Base-by-base conservation (phyloP, 345 rosid species). In the Pugionium dolabratum region DNA sequence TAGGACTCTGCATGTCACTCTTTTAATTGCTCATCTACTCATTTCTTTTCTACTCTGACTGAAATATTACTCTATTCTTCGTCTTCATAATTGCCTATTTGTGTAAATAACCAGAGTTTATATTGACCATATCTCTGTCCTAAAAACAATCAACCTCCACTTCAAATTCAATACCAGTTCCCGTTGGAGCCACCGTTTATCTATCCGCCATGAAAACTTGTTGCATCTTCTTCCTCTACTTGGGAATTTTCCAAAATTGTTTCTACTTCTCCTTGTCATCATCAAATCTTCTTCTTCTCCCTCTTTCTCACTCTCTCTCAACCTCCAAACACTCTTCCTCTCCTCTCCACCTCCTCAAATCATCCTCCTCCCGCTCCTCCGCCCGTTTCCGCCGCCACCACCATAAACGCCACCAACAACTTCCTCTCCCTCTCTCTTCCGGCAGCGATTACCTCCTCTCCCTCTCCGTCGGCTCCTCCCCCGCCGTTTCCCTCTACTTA, bases 271-370 rank as follows among this genome's bases (percentile, higher is more conserved):
- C 61, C 5, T 69, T 75, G 32, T 46, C 78, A 2, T n/a, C 46
- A 11, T 73, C 86, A 51, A n/a, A n/a, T n/a, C 73, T 58, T 48
- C 47, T 82, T 2, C 59, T 82, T 18, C 73, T 89, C 31, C 92
- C 85, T 6, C 78, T 93, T 30, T 79, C 85, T 0, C 87, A 88
- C 85, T 78, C 90, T 26, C 86, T 90, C 53, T 86, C 95, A 48
- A 62, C 71, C 57, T 56, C 87, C 71, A 83, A 79, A 43, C 76
- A 73, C 7, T 79, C 75, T 79, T 52, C 75, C 68, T 75, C 83
- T 64, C 78, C 91, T 56, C 88, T 78, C 82, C 84, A 88, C 74
- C 96, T 93, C 65, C 94, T 93, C 56, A 90, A 85, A 68, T 67
- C 87, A 70, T 70, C 85, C 69, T 78, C 97, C 30, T 10, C 82